Evolutionary conservation across 2,329 filamentous ascomycete genomes (phyloP).

Genomic region (Parastagonospora nodorum): DNA sequence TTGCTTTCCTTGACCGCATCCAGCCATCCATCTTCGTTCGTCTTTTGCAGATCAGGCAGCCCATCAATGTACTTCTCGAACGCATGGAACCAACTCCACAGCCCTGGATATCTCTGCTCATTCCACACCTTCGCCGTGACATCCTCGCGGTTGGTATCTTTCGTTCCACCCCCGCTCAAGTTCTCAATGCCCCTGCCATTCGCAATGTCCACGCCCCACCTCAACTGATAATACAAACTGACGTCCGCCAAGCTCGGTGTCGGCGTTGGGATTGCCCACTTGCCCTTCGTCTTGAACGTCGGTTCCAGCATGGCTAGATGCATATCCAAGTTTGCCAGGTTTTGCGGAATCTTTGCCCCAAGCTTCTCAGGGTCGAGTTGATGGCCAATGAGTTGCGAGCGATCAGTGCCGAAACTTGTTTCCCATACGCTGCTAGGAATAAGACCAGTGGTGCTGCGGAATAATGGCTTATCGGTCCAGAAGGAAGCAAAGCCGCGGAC

Average conservation of each 20-base stretch:
- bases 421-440: conserved; percentile 49
- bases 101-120: conserved; percentile 41
- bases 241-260: conserved; percentile 46
- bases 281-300: conserved; percentile 27
- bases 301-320: conserved; percentile 47
- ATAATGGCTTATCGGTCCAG: conserved; percentile 49
- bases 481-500: conserved; percentile 49
- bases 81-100: conserved; percentile 44
- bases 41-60: conserved; percentile 34
- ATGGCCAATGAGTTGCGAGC: conserved; percentile 48
- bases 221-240: conserved; percentile 46
- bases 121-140: conserved; percentile 43
- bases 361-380: conserved; percentile 45
- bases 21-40: conserved; percentile 17
- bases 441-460: conserved; percentile 48
- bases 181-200: conserved; percentile 41
- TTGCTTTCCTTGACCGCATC: conserved; percentile 2
- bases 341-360: conserved; percentile 46
- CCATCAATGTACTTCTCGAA: conserved; percentile 40
- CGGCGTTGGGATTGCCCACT: conserved; percentile 44
- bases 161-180: conserved; percentile 42
- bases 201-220: conserved; percentile 48
- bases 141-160: conserved; percentile 21
- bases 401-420: conserved; percentile 46
- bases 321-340: conserved; percentile 44